These are phyloP conservation scores for Xylariaceae sp. DNA, from an alignment of 2,329 filamentous ascomycete genomes.

Conservation along the genomic window DNA sequence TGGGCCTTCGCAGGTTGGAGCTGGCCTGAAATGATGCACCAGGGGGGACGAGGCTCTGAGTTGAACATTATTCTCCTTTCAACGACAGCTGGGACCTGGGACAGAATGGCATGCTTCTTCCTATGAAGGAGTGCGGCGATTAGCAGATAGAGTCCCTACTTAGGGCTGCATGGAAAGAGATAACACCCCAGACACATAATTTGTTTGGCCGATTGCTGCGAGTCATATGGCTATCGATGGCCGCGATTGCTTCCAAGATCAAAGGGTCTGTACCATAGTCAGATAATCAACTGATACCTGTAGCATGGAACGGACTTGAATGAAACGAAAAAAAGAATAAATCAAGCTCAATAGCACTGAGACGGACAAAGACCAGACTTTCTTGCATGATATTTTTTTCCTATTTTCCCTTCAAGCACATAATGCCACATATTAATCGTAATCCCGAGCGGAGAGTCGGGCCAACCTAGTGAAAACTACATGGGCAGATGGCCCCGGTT, in stretches of 20 bases:
- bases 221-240: too few species aligned
- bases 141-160: too few species aligned
- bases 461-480: slow-evolving; percentile 28
- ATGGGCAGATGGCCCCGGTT: slow-evolving; percentile 6
- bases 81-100: too few species aligned
- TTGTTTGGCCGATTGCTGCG: too few species aligned
- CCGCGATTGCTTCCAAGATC: too few species aligned
- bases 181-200: too few species aligned
- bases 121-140: too few species aligned
- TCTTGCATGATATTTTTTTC: slow-evolving; percentile 5
- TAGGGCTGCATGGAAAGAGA: background rate
- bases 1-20: too few species aligned
- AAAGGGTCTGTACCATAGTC: too few species aligned
- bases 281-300: background rate
- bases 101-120: too few species aligned
- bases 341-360: background rate
- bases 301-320: background rate
- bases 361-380: background rate
- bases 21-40: background rate
- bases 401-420: slow-evolving; percentile 6
- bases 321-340: background rate
- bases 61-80: too few species aligned
- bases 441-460: slow-evolving; percentile 33
- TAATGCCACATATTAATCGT: slow-evolving; percentile 31
- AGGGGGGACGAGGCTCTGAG: background rate